Evolutionary conservation across 768 basidiomycete genomes (phyloP), one percentile per base, ranked within the genome.

Genomic region (Hygrocybe punicea): DNA sequence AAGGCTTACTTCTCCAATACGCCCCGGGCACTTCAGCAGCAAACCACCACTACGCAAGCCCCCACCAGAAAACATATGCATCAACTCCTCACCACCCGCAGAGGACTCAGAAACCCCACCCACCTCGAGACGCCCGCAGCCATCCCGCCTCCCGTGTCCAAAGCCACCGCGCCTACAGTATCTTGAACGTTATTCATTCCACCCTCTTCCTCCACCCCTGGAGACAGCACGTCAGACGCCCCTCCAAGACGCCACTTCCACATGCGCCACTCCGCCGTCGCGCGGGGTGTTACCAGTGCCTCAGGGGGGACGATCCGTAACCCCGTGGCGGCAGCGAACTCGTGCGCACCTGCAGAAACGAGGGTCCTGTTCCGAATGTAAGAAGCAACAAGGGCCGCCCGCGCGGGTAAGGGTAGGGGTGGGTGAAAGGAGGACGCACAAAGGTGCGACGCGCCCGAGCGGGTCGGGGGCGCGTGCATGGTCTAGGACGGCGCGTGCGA

Each of bases 61-160:
- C 40, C 42, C 25, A 56, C 24, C 8, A n/a, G 45, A 5, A 51
- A 8, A 37, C 47, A 16, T 23, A 36, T 23, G 4, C 16, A 42
- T 19, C 4, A 29, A 4, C 29, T 29, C 29, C 4, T 29, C 29
- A 8, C 29, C 29, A 29, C 8, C 4, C 4, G 29, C 29, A 29
- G 13, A 39, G 13, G 51, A 56, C 29, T 10, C 54, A 24, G 23
- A n/a, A 53, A 10, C 36, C 10, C 9, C 24, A 56, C 67, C 50
- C 33, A 83, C 87, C 87, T 89, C 29, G 89, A 91, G 14, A 90
- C 88, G 2, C 89, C 89, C n/a, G 87, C 83, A 11, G 85, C 83
- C 53, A 84, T 63, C 14, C 76, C 74, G 3, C 72, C 78, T 25
- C 63, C 57, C 1, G 65, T 62, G 60, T 80, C 76, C 69, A 79